Evolutionary conservation across 768 basidiomycete species (phyloP).

Genomic region (Suillus bovinus): DNA sequence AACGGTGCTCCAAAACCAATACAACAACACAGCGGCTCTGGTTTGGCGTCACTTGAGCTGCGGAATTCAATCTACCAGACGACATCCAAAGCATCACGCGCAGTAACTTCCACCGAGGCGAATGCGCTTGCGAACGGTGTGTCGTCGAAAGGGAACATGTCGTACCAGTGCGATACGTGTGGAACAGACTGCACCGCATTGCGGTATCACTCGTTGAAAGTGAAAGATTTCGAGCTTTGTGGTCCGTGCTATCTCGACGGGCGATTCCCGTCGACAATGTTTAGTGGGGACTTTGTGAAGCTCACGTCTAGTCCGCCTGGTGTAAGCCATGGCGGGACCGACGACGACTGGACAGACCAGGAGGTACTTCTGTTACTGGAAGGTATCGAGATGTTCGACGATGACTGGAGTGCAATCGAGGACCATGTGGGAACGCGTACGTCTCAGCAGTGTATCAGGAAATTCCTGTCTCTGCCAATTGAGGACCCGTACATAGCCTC

Average conservation of each 20-base stretch:
- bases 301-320: conserved; percentile 48
- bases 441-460: conserved; percentile 92
- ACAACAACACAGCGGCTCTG: conserved; percentile 26
- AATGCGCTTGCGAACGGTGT: conserved; percentile 55
- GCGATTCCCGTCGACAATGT: conserved; percentile 95
- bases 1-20: conserved; percentile 49
- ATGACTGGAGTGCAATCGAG: conserved; percentile 92
- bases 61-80: conserved; percentile 88
- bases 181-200: conserved; percentile 88
- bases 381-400: conserved; percentile 97
- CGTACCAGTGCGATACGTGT: conserved; percentile 89
- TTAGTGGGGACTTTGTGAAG: conserved; percentile 95
- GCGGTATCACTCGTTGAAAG: conserved; percentile 92
- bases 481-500: conserved; percentile 89
- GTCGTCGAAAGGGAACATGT: conserved; percentile 46
- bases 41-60: conserved; percentile 82
- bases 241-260: conserved; percentile 93
- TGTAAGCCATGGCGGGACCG: conserved; percentile 42
- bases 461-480: conserved; percentile 95
- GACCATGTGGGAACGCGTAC: conserved; percentile 91
- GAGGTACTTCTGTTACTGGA: conserved; percentile 90
- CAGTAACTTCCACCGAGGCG: conserved; percentile 70
- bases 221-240: conserved; percentile 89
- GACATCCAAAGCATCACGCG: conserved; percentile 78
- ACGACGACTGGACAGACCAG: conserved; percentile 86